Conservation (phyloP, 2,329 filamentous ascomycete species). For the Emmonsiellopsis sp. region DNA sequence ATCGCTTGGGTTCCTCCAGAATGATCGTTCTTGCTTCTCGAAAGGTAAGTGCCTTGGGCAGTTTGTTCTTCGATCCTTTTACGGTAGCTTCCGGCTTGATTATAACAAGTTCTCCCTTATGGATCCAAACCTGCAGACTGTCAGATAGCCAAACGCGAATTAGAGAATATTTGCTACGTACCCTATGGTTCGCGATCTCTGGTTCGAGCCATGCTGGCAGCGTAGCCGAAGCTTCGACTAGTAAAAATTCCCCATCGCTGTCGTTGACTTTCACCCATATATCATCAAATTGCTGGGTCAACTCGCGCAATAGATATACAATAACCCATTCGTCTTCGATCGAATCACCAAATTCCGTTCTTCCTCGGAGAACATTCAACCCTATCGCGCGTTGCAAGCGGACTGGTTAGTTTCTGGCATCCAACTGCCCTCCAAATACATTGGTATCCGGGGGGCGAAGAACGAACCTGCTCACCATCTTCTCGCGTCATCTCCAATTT, state of each 20-base stretch:
- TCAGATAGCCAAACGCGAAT: constrained; percentile 5
- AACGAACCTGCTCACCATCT: constrained; percentile 43
- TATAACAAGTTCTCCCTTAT: constrained; percentile 64
- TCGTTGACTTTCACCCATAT: constrained; percentile 80
- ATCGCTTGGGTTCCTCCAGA: constrained; percentile 42
- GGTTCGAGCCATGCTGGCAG: constrained; percentile 87
- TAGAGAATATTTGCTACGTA: constrained; percentile 20
- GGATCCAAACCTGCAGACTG: constrained; percentile 63
- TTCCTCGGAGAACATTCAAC: constrained; percentile 57
- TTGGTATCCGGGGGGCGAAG: constrained; percentile 5
- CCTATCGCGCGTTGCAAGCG: constrained; percentile 21
- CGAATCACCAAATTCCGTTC: constrained; percentile 84
- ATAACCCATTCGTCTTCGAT: constrained; percentile 97
- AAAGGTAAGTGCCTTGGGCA: constrained; percentile 47
- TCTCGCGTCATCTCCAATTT: constrained; percentile 54
- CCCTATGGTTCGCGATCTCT: constrained; percentile 74
- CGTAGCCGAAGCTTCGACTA: constrained; percentile 84
- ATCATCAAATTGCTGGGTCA: constrained; percentile 62
- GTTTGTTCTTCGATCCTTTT: constrained; percentile 26
- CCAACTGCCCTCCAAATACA: background rate
- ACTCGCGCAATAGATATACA: constrained; percentile 75
- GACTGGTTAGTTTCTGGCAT: constrained; percentile 11
- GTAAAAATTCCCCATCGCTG: constrained; percentile 87
- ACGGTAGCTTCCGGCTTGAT: constrained; percentile 51
- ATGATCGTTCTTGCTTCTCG: constrained; percentile 57